Conservation (phyloP, 495 filamentous ascomycete species). For the Annulohypoxylon maeteangense region DNA sequence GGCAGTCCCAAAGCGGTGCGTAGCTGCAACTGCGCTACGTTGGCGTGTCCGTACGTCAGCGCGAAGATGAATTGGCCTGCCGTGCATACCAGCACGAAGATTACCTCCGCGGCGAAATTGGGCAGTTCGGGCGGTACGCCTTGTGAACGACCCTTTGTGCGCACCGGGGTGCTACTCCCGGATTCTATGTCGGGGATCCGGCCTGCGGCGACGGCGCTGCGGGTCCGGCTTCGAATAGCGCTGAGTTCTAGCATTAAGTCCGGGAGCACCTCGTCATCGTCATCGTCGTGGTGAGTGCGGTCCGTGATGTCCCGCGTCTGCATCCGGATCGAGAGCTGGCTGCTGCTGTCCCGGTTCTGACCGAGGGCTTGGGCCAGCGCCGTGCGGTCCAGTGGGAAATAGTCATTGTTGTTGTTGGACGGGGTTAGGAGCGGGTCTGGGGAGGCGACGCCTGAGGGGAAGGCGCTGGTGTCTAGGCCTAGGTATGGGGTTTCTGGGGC, state of each 20-base stretch:
- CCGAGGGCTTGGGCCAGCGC: conserved; percentile 26
- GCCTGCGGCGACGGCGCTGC: conserved; percentile 14
- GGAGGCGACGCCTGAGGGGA: conserved; percentile 35
- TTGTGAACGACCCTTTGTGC: conserved; percentile 30
- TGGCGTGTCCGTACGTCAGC: conserved; percentile 57
- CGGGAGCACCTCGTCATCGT: conserved; percentile 16
- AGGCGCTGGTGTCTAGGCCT: conserved; percentile 24
- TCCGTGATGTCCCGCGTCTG: conserved; percentile 37
- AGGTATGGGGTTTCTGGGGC: conserved; percentile 32
- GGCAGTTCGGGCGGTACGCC: conserved; percentile 53
- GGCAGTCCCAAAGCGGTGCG: conserved; percentile 50
- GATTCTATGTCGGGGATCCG: conserved; percentile 16
- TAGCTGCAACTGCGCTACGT: conserved; percentile 52
- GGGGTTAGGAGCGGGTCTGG: conserved; percentile 32
- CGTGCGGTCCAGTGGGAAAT: conserved; percentile 29
- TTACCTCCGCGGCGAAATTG: conserved; percentile 51
- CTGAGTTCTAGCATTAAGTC: conserved; percentile 35
- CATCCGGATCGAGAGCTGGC: conserved; percentile 4
- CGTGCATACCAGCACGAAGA: conserved; percentile 58
- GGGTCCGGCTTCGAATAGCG: conserved; percentile 36
- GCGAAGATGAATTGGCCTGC: conserved; percentile 60
- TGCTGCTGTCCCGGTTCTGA: conserved; percentile 2
- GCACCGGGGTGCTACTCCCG: background rate
- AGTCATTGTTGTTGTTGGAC: conserved; percentile 12
- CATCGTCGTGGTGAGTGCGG: background rate